phyloP scores from a whole-genome alignment of 345 rosid genomes.

The Atalantia buxifolia region DNA sequence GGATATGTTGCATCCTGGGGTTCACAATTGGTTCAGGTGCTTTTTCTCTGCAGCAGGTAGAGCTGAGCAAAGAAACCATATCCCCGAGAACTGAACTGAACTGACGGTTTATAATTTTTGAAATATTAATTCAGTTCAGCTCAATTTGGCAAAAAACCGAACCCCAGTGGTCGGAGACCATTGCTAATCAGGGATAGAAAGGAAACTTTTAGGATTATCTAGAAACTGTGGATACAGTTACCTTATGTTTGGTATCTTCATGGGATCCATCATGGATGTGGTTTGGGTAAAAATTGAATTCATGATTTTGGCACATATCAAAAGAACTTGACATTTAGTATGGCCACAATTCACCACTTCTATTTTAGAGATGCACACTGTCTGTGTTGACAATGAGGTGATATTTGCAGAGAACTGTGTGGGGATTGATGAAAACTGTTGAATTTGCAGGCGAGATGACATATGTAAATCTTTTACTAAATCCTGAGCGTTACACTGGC shows the following conservation, averaged over 20 bases:
- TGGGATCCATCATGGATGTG: too few species aligned
- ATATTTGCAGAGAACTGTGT: neutral
- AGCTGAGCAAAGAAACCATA: neutral
- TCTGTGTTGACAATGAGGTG: neutral
- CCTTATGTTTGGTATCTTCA: too few species aligned
- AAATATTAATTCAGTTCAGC: too few species aligned
- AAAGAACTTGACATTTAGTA: neutral
- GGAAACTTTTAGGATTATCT: too few species aligned
- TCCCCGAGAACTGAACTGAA: too few species aligned
- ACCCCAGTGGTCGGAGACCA: too few species aligned
- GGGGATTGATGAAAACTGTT: neutral
- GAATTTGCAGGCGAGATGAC: conserved; percentile 49
- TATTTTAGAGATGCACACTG: neutral
- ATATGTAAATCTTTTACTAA: conserved; percentile 56
- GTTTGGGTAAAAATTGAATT: neutral
- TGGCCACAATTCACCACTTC: neutral
- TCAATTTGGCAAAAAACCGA: too few species aligned
- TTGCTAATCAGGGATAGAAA: too few species aligned
- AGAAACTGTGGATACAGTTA: too few species aligned
- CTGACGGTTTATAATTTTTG: too few species aligned
- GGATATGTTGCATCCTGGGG: neutral
- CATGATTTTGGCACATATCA: neutral
- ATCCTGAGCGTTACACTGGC: conserved; percentile 65
- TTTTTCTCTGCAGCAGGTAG: neutral
- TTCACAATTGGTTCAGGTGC: neutral